A percentile compares a stretch with the other conserved stretches of the same genome.
Conservation (phyloP, 139 green algal species). For the Astrephomene gubernaculifera region DNA sequence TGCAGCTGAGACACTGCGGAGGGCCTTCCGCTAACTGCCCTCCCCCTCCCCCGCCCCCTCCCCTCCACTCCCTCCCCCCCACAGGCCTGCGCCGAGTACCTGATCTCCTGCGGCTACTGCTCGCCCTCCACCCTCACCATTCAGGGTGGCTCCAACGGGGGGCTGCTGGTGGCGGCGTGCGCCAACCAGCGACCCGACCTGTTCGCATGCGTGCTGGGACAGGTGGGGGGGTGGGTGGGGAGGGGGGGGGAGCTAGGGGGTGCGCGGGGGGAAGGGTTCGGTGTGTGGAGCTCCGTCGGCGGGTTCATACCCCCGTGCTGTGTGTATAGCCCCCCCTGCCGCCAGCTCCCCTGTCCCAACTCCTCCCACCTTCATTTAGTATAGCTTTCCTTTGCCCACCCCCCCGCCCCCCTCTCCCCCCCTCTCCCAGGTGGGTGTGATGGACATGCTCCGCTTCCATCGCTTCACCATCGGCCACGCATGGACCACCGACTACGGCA, state of each 20-base stretch:
- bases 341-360: too few species aligned
- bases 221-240: slow-evolving; percentile 57
- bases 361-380: too few species aligned
- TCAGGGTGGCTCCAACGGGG: slow-evolving; percentile 91
- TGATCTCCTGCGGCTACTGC: slow-evolving; percentile 23
- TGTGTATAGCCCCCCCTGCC: too few species aligned
- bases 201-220: slow-evolving; percentile 81
- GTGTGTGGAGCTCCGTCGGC: too few species aligned
- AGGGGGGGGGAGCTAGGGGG: background rate
- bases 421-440: slow-evolving; percentile 81
- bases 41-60: background rate
- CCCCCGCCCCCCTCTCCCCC: background rate
- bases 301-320: too few species aligned
- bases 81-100: slow-evolving; percentile 38
- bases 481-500: slow-evolving; percentile 89
- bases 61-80: background rate
- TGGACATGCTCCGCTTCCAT: slow-evolving; percentile 98
- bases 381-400: too few species aligned
- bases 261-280: background rate
- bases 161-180: slow-evolving; percentile 92
- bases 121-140: slow-evolving; percentile 64
- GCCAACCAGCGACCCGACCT: slow-evolving; percentile 95
- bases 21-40: too few species aligned
- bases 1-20: too few species aligned
- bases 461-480: slow-evolving; percentile 95